A percentile compares a stretch with the other conserved stretches of the same genome.
Conservation (phyloP, 176 grass and related monocot genomes). For the Oryza rufipogon region DNA sequence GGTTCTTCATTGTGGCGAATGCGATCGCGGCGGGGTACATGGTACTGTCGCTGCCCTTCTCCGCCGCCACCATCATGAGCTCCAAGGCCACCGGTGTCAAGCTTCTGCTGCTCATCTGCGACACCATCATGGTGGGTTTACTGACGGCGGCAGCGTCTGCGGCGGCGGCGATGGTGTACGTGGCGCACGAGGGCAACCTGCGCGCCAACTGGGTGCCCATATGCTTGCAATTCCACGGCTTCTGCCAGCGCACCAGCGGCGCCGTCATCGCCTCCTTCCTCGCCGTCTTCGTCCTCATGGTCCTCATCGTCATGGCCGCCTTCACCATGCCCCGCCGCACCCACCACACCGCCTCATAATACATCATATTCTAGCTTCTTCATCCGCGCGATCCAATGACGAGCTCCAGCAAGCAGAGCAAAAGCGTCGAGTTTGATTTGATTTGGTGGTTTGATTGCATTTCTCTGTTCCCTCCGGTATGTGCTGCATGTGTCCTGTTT, state of each 20-base stretch:
- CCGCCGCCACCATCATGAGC: slow-evolving; percentile 48
- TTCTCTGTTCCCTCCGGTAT: too few species aligned
- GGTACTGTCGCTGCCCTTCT: slow-evolving; percentile 81
- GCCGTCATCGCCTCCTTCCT: slow-evolving; percentile 84
- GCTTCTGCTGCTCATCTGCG: slow-evolving; percentile 68
- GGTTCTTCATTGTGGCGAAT: slow-evolving; percentile 73
- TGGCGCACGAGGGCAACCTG: slow-evolving; percentile 68
- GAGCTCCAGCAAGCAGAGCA: too few species aligned
- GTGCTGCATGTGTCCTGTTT: too few species aligned
- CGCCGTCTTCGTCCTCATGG: slow-evolving; percentile 66
- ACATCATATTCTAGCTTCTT: background rate
- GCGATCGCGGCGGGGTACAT: slow-evolving; percentile 70
- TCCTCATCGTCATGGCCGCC: slow-evolving; percentile 67
- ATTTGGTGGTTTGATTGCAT: too few species aligned
- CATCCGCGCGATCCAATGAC: background rate
- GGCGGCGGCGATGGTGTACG: slow-evolving; percentile 72
- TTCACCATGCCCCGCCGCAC: slow-evolving; percentile 45
- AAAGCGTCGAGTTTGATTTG: too few species aligned
- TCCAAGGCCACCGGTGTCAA: slow-evolving; percentile 48
- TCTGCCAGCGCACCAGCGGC: slow-evolving; percentile 89
- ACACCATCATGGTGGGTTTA: slow-evolving; percentile 55
- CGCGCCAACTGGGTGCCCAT: slow-evolving; percentile 86
- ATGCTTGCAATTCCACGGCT: slow-evolving; percentile 80
- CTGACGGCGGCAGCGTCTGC: slow-evolving; percentile 50
- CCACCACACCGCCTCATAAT: background rate